A percentile compares a stretch with the other conserved stretches of the same genome.
Conservation (phyloP, 768 basidiomycete genomes). For the Lactifluus piperatus region DNA sequence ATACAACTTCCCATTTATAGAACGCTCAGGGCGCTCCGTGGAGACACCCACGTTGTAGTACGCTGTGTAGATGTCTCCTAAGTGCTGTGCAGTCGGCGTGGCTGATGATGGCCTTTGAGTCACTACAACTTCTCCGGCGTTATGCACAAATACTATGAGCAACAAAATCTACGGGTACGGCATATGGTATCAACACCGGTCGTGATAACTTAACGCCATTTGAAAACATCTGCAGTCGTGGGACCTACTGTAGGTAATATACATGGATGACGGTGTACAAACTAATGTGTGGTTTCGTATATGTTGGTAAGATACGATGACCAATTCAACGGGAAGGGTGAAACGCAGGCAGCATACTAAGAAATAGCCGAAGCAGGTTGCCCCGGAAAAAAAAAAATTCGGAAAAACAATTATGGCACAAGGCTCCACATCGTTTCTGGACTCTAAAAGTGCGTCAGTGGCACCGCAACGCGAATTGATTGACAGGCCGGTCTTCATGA, state of each 20-base stretch:
- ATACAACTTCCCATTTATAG: not conserved
- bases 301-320: not conserved
- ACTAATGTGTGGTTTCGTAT: not conserved
- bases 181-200: not conserved
- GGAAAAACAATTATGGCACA: not conserved
- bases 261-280: constrained; percentile 2
- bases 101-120: not conserved
- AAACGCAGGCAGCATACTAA: not conserved
- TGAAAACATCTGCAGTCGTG: not conserved
- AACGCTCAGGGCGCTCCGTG: not conserved
- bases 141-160: not conserved
- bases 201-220: not conserved
- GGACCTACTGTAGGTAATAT: not conserved
- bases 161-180: too few relatives aligned
- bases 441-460: not conserved
- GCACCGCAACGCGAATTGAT: not conserved
- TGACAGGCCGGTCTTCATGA: constrained; percentile 2
- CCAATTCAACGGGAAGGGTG: not conserved
- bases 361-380: not conserved
- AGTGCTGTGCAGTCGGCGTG: too few relatives aligned
- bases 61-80: too few relatives aligned
- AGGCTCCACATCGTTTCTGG: not conserved
- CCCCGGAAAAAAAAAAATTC: too few relatives aligned
- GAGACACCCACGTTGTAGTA: not conserved
- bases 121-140: not conserved